Evolutionary conservation across 768 basidiomycete genomes (phyloP).

Genomic region (Crassisporium funariophilum): DNA sequence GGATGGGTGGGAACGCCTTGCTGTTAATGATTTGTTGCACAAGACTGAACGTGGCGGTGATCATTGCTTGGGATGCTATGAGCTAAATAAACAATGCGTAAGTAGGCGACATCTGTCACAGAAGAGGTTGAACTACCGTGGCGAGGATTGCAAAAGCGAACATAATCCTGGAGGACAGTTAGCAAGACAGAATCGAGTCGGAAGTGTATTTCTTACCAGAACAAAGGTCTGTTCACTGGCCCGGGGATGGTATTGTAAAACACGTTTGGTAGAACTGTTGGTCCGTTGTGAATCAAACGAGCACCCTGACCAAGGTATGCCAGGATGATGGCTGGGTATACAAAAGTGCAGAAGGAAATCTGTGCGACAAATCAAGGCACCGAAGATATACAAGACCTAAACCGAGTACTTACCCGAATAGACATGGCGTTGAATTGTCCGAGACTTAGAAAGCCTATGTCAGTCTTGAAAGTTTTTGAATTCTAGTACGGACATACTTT

Average conservation of each 20-base stretch:
- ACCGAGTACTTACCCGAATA: constrained; percentile 47
- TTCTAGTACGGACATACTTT: constrained; percentile 42
- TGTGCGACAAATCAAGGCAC: constrained; percentile 21
- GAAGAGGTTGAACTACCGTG: constrained; percentile 43
- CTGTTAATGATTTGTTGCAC: constrained; percentile 67
- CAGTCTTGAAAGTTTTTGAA: neutral
- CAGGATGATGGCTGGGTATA: constrained; percentile 61
- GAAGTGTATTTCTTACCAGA: constrained; percentile 46
- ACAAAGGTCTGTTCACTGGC: constrained; percentile 48
- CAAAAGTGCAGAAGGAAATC: constrained; percentile 54
- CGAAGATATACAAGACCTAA: neutral
- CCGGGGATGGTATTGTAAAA: constrained; percentile 73
- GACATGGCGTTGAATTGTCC: constrained; percentile 67
- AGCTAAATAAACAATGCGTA: constrained; percentile 33
- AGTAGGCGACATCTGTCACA: neutral
- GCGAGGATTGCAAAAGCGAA: constrained; percentile 67
- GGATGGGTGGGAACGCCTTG: constrained; percentile 58
- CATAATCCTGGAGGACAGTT: constrained; percentile 44
- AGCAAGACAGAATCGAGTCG: neutral
- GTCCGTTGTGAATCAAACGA: constrained; percentile 53
- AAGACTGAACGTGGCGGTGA: constrained; percentile 65
- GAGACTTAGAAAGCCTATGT: constrained; percentile 38
- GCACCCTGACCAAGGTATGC: constrained; percentile 78
- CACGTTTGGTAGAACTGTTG: constrained; percentile 49
- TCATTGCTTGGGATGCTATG: constrained; percentile 68